These are phyloP conservation scores for Penicillium sp. DNA, from an alignment of 2,329 filamentous ascomycete genomes.

Conservation along the genomic window DNA sequence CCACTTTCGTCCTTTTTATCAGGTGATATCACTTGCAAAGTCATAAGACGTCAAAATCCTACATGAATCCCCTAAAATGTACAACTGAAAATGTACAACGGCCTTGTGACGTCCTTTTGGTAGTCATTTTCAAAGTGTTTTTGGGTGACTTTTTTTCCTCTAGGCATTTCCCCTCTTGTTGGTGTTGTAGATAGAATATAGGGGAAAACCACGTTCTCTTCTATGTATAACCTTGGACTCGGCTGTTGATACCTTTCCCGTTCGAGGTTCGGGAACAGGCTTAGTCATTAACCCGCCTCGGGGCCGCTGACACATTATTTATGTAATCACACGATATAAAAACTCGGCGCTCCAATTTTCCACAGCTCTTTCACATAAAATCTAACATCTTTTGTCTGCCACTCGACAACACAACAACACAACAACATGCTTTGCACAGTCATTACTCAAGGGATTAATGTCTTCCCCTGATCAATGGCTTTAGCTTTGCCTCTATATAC, in stretches of 20 bases:
- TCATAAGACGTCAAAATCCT: not conserved
- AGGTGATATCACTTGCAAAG: too few species aligned
- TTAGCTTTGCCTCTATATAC: not conserved
- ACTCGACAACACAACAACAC: not conserved
- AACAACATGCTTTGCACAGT: not conserved
- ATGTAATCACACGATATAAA: conserved; percentile 10
- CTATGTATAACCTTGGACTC: not conserved
- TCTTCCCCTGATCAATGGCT: not conserved
- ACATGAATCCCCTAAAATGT: not conserved
- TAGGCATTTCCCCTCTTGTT: too few species aligned
- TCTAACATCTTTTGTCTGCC: not conserved
- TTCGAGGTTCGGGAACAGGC: not conserved
- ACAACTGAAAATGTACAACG: not conserved
- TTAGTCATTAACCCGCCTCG: not conserved
- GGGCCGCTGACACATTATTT: not conserved
- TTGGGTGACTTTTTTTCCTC: too few species aligned
- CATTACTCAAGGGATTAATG: conserved; percentile 12
- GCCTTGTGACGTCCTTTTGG: too few species aligned
- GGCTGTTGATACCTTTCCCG: conserved; percentile 1
- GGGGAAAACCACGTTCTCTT: too few species aligned
- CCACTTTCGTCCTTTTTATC: too few species aligned
- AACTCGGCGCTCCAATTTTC: conserved; percentile 2
- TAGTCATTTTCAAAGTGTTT: too few species aligned
- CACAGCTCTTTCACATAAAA: not conserved
- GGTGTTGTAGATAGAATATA: too few species aligned